Evolutionary conservation across 1,284 basidiomycete species (phyloP), one percentile per base, ranked within the genome.

Genomic region (Ganoderma leucocontextum): DNA sequence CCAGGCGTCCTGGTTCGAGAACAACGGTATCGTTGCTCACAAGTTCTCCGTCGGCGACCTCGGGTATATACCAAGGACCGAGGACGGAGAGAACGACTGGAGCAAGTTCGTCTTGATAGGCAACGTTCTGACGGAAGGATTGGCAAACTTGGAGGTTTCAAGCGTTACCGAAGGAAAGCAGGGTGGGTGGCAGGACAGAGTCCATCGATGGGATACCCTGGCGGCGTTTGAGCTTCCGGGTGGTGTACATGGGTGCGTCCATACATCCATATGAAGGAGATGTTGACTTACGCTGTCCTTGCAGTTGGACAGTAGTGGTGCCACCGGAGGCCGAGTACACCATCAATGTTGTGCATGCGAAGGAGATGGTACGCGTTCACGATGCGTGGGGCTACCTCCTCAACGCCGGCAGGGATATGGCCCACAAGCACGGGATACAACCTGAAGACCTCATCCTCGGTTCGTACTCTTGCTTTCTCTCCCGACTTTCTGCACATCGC

Each of bases 381-480:
- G 78, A 81, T n/a, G 85, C 84, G 5, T 87, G 86, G 86, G 68
- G 75, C 39, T 82, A 80, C 64, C 74, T 86, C 0, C 78, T 85
- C 9, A 68, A 78, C 4, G 74, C 80, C 10, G 84, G 80, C 2
- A 75, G 74, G 35, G 66, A 67, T 17, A 69, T 86, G 10, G 82
- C 82, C 0, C 65, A 74, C 19, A 72, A 76, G 36, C 78, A 80
- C 64, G 75, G 74, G n/a, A 75, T 86, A 35, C 70, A 78, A 67
- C 84, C 85, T 0, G 81, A 85, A 68, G 80, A 85, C 4, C 65
- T 87, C 8, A 81, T 86, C 25, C 76, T 87, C 9, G 80, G 86
- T 87, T 42, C 25, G 80, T 73, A 41, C 41, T 41, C 38, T 22
- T 19, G 13, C 15, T 15, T 8, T 39, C 55, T 42, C 33, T 3